phyloP scores from a whole-genome alignment of 441 rosid species.

The Pelargonium australe region DNA sequence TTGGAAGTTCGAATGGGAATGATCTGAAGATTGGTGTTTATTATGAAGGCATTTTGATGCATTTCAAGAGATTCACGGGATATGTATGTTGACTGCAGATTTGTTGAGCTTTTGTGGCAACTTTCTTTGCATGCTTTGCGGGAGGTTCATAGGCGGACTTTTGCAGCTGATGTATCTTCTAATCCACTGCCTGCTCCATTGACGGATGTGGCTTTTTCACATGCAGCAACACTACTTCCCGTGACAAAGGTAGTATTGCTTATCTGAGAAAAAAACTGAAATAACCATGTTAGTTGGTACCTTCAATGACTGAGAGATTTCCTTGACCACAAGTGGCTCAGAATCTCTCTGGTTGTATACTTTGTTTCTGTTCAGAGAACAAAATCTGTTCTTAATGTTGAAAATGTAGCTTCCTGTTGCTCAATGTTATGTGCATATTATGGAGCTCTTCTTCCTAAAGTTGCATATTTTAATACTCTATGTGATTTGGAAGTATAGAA shows the following conservation, averaged over 20 bases:
- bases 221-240: conserved; percentile 96
- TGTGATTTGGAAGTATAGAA: neutral
- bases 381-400: no score
- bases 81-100: conserved; percentile 48
- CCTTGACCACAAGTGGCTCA: no score
- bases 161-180: conserved; percentile 78
- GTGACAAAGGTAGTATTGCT: conserved; percentile 66
- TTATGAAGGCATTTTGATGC: neutral
- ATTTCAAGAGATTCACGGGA: neutral
- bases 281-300: neutral
- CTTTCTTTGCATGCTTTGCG: conserved; percentile 95
- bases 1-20: neutral
- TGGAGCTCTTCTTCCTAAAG: no score
- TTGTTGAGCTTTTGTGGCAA: conserved; percentile 98
- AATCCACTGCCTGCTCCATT: conserved; percentile 88
- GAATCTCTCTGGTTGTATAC: no score
- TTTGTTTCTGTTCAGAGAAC: no score
- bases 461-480: no score
- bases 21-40: neutral
- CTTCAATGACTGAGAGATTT: neutral
- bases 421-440: no score
- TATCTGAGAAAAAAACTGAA: neutral
- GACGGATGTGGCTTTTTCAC: conserved; percentile 96
- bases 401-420: no score
- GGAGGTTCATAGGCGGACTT: conserved; percentile 94